Conservation (phyloP, 2,329 filamentous ascomycete genomes). For the Fusarium dimerum region DNA sequence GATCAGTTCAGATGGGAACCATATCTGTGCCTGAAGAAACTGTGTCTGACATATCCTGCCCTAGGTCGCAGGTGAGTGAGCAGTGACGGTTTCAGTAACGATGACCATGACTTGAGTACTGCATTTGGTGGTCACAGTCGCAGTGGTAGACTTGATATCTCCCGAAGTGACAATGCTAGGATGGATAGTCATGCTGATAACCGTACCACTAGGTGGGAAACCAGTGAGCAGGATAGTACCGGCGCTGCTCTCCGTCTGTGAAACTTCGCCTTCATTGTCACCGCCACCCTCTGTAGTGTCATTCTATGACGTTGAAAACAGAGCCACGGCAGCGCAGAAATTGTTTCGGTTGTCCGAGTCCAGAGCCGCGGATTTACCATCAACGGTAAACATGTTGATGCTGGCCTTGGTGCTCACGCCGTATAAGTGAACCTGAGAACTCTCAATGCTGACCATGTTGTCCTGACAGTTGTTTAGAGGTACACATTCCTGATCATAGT, state of each 20-base stretch:
- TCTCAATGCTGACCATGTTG: constrained; percentile 74
- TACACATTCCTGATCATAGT: constrained; percentile 74
- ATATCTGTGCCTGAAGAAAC: not conserved
- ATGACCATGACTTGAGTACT: not conserved
- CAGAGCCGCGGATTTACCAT: constrained; percentile 54
- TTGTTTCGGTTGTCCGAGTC: constrained; percentile 65
- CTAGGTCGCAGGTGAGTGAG: not conserved
- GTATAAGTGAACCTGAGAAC: constrained; percentile 65
- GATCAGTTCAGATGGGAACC: not conserved
- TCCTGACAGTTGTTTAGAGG: constrained; percentile 69
- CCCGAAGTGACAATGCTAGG: not conserved
- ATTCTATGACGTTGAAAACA: constrained; percentile 24
- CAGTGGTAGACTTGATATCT: not conserved
- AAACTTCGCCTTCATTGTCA: not conserved
- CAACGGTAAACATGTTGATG: constrained; percentile 69
- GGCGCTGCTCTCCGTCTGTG: not conserved
- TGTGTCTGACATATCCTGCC: not conserved
- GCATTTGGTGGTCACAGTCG: not conserved
- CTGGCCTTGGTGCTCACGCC: constrained; percentile 75
- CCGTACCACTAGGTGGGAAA: not conserved
- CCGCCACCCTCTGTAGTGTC: not conserved
- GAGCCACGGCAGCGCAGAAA: constrained; percentile 63
- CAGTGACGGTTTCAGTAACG: not conserved
- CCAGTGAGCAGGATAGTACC: not conserved
- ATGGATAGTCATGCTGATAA: not conserved